These are phyloP conservation scores for Pichia rugopelliculosa DNA, from an alignment of 805 yeast species.

Conservation along the genomic window DNA sequence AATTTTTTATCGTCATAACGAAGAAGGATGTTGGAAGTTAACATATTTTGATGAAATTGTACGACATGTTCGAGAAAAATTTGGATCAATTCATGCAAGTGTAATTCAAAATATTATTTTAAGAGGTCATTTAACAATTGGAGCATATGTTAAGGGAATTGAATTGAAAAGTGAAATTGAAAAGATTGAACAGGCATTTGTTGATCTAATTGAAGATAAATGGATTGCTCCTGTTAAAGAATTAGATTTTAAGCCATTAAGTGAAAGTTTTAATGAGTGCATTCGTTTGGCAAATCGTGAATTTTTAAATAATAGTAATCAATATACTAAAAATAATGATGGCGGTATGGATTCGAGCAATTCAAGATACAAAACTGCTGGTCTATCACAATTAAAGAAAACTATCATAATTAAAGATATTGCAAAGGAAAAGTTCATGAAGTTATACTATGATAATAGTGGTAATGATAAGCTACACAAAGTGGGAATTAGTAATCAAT, in stretches of 20 bases:
- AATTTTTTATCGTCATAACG: slow-evolving; percentile 49
- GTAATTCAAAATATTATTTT: slow-evolving; percentile 64
- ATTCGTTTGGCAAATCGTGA: slow-evolving; percentile 24
- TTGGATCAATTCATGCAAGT: slow-evolving; percentile 40
- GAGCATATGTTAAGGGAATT: slow-evolving; percentile 37
- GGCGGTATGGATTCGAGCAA: slow-evolving; percentile 1
- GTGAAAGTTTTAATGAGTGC: slow-evolving; percentile 30
- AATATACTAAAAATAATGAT: slow-evolving; percentile 1
- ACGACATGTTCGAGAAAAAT: slow-evolving; percentile 39
- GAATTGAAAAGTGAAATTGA: slow-evolving; percentile 16
- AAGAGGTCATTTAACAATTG: slow-evolving; percentile 55
- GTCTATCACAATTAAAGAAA: slow-evolving; percentile 40
- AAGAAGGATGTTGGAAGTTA: slow-evolving; percentile 54
- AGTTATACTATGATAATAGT: slow-evolving; percentile 1
- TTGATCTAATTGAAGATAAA: slow-evolving; percentile 39
- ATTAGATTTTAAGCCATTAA: slow-evolving; percentile 25
- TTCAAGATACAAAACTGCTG: slow-evolving; percentile 7
- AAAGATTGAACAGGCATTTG: slow-evolving; percentile 33
- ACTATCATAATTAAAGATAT: slow-evolving; percentile 54
- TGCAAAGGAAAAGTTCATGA: slow-evolving; percentile 32
- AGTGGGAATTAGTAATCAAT: slow-evolving; percentile 14
- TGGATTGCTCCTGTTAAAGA: slow-evolving; percentile 43
- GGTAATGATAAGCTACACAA: slow-evolving; percentile 11
- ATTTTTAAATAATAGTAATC: slow-evolving; percentile 1
- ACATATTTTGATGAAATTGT: slow-evolving; percentile 76